phyloP scores from a whole-genome alignment of 495 filamentous ascomycete genomes.

The Parmelia sp. region DNA sequence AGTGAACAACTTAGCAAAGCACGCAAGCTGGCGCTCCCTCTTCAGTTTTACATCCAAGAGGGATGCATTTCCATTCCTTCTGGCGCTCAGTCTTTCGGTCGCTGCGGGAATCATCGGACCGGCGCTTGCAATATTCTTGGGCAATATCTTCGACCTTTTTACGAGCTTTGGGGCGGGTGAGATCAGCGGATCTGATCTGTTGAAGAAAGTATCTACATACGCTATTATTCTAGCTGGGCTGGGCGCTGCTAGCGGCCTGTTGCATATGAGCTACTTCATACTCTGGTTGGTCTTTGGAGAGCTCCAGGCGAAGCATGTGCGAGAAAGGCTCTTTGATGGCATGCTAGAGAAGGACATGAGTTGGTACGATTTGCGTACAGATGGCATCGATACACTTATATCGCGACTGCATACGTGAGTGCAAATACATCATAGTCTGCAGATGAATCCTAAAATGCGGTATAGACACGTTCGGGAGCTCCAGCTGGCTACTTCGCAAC shows the following conservation, averaged over 20 bases:
- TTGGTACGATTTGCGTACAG: constrained; percentile 73
- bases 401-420: constrained; percentile 68
- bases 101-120: constrained; percentile 58
- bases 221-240: constrained; percentile 53
- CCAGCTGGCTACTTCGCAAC: constrained; percentile 71
- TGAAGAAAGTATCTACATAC: constrained; percentile 50
- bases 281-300: constrained; percentile 74
- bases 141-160: constrained; percentile 68
- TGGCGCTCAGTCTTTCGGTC: constrained; percentile 50
- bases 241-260: constrained; percentile 56
- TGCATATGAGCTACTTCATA: constrained; percentile 57
- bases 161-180: constrained; percentile 55
- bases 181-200: constrained; percentile 44
- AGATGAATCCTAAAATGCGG: constrained; percentile 17
- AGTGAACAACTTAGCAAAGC: constrained; percentile 23
- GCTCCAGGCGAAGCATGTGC: constrained; percentile 61
- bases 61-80: constrained; percentile 51
- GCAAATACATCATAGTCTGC: neutral
- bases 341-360: constrained; percentile 65
- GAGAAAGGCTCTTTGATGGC: constrained; percentile 57
- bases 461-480: constrained; percentile 74
- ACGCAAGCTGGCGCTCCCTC: constrained; percentile 46
- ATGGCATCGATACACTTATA: constrained; percentile 67
- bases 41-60: constrained; percentile 63
- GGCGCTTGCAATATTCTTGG: constrained; percentile 62